A percentile compares a stretch with the other conserved stretches of the same genome.
Evolutionary conservation across 2,329 filamentous ascomycete genomes (phyloP).

Genomic region (Periglandula ipomoeae): DNA sequence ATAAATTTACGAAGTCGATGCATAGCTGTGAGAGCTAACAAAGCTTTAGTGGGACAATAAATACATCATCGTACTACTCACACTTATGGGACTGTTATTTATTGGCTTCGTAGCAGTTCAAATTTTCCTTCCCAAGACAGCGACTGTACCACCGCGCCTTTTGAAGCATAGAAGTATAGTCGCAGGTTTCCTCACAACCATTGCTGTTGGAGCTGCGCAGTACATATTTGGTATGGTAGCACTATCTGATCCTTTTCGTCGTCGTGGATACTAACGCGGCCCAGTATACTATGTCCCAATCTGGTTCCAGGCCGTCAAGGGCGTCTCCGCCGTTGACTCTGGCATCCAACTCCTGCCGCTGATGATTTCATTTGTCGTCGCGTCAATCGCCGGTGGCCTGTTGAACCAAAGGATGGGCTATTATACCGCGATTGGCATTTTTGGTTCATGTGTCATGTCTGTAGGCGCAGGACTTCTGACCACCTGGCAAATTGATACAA

Average conservation of each 20-base stretch:
- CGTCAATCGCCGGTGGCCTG: background rate
- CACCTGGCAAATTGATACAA: conserved; percentile 26
- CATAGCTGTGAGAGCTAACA: conserved; percentile 10
- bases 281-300: conserved; percentile 35
- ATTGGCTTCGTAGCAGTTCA: conserved; percentile 30
- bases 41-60: background rate
- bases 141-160: conserved; percentile 30
- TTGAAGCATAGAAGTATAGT: conserved; percentile 29
- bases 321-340: conserved; percentile 29
- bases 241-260: no score
- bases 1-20: no score
- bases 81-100: conserved; percentile 29
- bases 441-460: conserved; percentile 22
- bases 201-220: background rate
- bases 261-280: no score
- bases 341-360: conserved; percentile 31
- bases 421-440: conserved; percentile 34
- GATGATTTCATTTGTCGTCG: conserved; percentile 24
- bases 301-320: conserved; percentile 37
- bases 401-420: conserved; percentile 23
- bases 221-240: conserved; percentile 18
- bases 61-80: conserved; percentile 21
- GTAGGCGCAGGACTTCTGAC: conserved; percentile 33
- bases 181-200: conserved; percentile 19
- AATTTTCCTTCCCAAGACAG: conserved; percentile 23